Evolutionary conservation across 108 stramenopile species (phyloP).

Genomic region (Stephanodiscus minutulus): DNA sequence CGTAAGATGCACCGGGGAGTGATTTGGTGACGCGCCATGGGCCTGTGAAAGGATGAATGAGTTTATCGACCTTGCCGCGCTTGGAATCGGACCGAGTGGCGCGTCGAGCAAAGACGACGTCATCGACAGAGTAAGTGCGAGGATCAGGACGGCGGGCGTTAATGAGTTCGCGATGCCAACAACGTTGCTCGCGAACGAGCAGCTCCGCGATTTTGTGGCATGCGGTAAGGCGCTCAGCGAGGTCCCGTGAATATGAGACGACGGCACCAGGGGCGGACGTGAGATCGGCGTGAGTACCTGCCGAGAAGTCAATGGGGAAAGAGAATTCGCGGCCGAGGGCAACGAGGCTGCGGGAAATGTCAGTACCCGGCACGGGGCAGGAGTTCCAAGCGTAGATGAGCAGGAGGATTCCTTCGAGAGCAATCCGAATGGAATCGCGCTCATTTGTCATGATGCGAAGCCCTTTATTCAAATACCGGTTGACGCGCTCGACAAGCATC

Average conservation of each 20-base stretch:
- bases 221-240: not conserved
- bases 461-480: slow-evolving; percentile 19
- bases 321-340: slow-evolving; percentile 17
- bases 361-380: slow-evolving; percentile 10
- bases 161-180: not conserved
- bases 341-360: slow-evolving; percentile 10
- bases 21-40: not conserved
- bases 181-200: not conserved
- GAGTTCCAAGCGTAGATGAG: slow-evolving; percentile 29
- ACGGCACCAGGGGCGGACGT: not conserved
- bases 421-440: not conserved
- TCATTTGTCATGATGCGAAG: not conserved
- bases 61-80: not conserved
- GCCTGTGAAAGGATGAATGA: not conserved
- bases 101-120: slow-evolving; percentile 1
- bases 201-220: not conserved
- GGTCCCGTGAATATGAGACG: not conserved
- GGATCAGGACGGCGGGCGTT: not conserved
- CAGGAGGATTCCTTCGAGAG: not conserved
- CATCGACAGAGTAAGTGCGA: not conserved
- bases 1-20: not conserved
- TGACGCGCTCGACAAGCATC: slow-evolving; percentile 20
- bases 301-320: slow-evolving; percentile 25
- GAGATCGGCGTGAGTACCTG: not conserved
- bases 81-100: not conserved